A percentile compares a stretch with the other conserved stretches of the same genome.
phyloP scores from a whole-genome alignment of 768 basidiomycete species.

The Auricularia sp. region DNA sequence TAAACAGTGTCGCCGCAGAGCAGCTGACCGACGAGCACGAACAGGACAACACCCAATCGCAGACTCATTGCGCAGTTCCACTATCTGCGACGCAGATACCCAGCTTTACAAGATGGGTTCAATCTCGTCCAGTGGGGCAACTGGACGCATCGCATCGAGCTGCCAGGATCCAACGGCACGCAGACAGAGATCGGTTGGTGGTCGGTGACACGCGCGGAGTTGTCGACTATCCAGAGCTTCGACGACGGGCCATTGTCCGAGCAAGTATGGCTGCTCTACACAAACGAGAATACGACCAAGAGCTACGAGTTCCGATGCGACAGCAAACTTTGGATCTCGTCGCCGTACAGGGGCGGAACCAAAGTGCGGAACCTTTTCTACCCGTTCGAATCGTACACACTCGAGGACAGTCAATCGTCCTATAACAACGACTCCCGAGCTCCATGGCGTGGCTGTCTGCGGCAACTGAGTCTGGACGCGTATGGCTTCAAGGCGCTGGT shows the following conservation, averaged over 20 bases:
- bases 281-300: constrained; percentile 71
- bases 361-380: constrained; percentile 65
- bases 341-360: constrained; percentile 58
- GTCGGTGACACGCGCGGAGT: constrained; percentile 62
- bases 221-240: constrained; percentile 50
- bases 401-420: constrained; percentile 54
- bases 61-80: constrained; percentile 67
- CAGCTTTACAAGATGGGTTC: constrained; percentile 77
- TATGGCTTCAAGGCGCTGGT: constrained; percentile 81
- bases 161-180: constrained; percentile 78
- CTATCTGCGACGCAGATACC: constrained; percentile 57
- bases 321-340: constrained; percentile 57
- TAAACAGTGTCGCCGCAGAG: neutral
- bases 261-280: constrained; percentile 76
- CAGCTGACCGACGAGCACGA: neutral
- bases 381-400: constrained; percentile 72
- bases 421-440: constrained; percentile 48
- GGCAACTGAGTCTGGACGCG: constrained; percentile 51
- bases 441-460: constrained; percentile 70
- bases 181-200: constrained; percentile 81
- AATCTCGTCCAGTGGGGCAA: constrained; percentile 76
- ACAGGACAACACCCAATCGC: constrained; percentile 53
- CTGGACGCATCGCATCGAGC: constrained; percentile 69
- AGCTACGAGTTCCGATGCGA: constrained; percentile 58
- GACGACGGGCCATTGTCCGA: constrained; percentile 44